Conservation (phyloP, 768 basidiomycete genomes). For the Suillus variegatus region DNA sequence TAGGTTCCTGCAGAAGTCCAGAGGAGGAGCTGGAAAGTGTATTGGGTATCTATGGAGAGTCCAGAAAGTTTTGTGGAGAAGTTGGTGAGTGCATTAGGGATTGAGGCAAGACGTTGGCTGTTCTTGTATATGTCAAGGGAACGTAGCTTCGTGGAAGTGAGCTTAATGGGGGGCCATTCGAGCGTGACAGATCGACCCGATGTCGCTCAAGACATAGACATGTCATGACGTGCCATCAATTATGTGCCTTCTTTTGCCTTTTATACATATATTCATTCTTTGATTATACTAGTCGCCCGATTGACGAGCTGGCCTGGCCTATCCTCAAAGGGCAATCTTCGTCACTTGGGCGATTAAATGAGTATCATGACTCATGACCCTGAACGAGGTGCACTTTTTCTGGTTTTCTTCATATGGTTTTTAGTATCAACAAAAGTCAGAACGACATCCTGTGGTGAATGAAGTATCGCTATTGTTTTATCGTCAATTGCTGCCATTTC, state of each 20-base stretch:
- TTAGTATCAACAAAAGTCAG: neutral
- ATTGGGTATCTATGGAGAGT: no score
- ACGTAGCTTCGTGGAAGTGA: no score
- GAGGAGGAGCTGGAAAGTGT: no score
- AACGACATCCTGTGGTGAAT: neutral
- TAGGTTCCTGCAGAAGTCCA: no score
- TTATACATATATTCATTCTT: neutral
- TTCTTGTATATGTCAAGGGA: no score
- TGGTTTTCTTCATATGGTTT: neutral
- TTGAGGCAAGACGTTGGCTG: no score
- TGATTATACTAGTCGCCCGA: neutral
- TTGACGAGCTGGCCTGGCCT: neutral
- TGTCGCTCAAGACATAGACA: constrained; percentile 62
- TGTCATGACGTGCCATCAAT: constrained; percentile 41
- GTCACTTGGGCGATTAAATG: neutral
- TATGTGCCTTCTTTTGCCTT: neutral
- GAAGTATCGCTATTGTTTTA: no score
- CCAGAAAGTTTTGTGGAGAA: no score
- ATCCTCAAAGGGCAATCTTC: neutral
- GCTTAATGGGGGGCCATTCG: no score
- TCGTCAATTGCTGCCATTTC: no score
- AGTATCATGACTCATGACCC: neutral
- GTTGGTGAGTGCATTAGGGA: no score
- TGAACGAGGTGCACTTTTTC: neutral
- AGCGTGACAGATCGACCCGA: no score